Evolutionary conservation across 2,329 filamentous ascomycete genomes (phyloP).

Genomic region (Fusarium heterosporum): DNA sequence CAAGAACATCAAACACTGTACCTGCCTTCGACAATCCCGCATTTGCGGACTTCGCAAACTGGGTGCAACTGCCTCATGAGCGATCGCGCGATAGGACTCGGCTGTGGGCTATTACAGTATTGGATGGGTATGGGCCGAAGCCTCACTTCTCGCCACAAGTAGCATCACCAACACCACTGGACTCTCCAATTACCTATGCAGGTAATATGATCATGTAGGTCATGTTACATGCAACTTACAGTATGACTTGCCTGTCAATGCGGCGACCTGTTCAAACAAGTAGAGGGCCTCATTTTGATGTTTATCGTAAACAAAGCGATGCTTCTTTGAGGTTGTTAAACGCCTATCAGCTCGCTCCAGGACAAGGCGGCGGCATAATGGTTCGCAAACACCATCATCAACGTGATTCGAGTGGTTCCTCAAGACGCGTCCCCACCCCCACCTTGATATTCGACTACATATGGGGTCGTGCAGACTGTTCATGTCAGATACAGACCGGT

Average conservation of each 20-base stretch:
- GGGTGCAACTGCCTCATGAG: conserved; percentile 14
- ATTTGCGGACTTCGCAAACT: conserved; percentile 38
- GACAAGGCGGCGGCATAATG: conserved; percentile 31
- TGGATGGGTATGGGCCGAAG: conserved; percentile 1
- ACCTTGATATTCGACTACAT: conserved; percentile 10
- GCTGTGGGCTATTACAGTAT: neutral
- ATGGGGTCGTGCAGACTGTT: conserved; percentile 14
- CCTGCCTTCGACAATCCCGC: conserved; percentile 10
- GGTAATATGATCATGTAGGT: conserved; percentile 26
- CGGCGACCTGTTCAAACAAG: conserved; percentile 10
- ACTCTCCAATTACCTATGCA: conserved; percentile 2
- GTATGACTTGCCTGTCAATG: conserved; percentile 36
- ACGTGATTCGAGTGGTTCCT: conserved; percentile 27
- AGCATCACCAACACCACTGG: conserved; percentile 6
- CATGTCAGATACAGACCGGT: conserved; percentile 14
- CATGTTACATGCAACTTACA: conserved; percentile 11
- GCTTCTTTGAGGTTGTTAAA: conserved; percentile 11
- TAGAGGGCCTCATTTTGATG: conserved; percentile 19
- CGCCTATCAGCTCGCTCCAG: conserved; percentile 25
- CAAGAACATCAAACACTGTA: conserved; percentile 4
- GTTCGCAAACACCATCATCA: conserved; percentile 33
- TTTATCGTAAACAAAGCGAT: conserved; percentile 33
- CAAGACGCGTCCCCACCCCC: conserved; percentile 31
- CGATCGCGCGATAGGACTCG: conserved; percentile 11
- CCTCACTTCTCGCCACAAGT: conserved; percentile 16